Evolutionary conservation across 2,329 filamentous ascomycete species (phyloP).

Genomic region (Colletotrichum sp.): DNA sequence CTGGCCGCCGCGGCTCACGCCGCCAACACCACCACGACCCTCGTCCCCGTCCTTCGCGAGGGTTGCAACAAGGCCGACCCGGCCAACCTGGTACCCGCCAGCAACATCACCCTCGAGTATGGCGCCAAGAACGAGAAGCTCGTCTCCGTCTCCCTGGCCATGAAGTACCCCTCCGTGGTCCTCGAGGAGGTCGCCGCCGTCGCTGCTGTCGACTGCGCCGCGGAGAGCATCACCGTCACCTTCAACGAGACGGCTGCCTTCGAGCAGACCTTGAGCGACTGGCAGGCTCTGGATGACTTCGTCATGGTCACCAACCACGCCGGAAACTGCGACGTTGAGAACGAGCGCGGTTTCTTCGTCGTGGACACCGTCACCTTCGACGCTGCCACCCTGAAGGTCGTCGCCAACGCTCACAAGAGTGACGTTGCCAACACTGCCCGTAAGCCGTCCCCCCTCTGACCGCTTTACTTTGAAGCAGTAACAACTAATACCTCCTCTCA

Average conservation of each 20-base stretch:
- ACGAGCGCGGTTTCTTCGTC: slow-evolving; percentile 27
- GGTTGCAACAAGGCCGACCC: slow-evolving; percentile 3
- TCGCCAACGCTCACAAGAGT: slow-evolving; percentile 26
- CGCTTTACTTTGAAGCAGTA: background rate
- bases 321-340: slow-evolving; percentile 24
- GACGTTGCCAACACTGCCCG: slow-evolving; percentile 26
- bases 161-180: slow-evolving; percentile 32
- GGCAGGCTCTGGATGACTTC: slow-evolving; percentile 24
- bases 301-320: slow-evolving; percentile 27
- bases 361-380: slow-evolving; percentile 21
- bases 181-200: slow-evolving; percentile 46
- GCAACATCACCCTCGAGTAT: slow-evolving; percentile 45
- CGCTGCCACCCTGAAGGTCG: slow-evolving; percentile 19
- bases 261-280: slow-evolving; percentile 22
- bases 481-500: background rate
- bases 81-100: slow-evolving; percentile 16
- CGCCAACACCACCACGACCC: slow-evolving; percentile 11
- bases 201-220: slow-evolving; percentile 61
- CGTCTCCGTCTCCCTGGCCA: slow-evolving; percentile 57
- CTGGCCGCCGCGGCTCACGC: slow-evolving; percentile 4
- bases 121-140: slow-evolving; percentile 47
- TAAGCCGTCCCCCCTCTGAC: background rate
- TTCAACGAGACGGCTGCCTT: slow-evolving; percentile 24
- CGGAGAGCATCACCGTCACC: slow-evolving; percentile 43
- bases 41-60: background rate